A percentile compares a stretch with the other conserved stretches of the same genome.
Conservation (phyloP, 257 asterid species). For the Mentha longifolia region DNA sequence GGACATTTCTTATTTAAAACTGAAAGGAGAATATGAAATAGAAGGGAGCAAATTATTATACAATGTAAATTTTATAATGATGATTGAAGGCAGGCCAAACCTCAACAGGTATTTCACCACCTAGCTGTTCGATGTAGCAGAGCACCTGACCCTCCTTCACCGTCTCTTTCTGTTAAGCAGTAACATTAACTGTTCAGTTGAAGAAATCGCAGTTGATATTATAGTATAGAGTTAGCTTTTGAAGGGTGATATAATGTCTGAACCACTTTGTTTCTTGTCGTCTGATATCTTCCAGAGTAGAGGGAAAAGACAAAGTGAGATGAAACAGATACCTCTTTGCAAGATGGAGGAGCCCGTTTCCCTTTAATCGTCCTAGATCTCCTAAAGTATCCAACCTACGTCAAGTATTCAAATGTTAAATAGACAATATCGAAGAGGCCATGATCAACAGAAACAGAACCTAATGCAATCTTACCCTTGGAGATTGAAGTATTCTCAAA, state of each 20-base stretch:
- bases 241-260: not conserved
- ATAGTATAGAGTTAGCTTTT: not conserved
- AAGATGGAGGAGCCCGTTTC: slow-evolving; percentile 76
- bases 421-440: slow-evolving; percentile 2
- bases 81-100: slow-evolving; percentile 43
- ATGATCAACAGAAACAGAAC: not conserved
- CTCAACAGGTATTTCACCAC: slow-evolving; percentile 80
- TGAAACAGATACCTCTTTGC: slow-evolving; percentile 72
- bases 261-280: not conserved
- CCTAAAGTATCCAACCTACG: slow-evolving; percentile 88
- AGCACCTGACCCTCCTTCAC: slow-evolving; percentile 92
- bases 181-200: slow-evolving; percentile 20
- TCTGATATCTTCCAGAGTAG: not conserved
- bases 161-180: slow-evolving; percentile 62
- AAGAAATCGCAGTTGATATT: slow-evolving; percentile 6
- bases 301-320: not conserved
- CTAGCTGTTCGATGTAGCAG: slow-evolving; percentile 93
- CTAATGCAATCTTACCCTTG: slow-evolving; percentile 55
- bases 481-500: slow-evolving; percentile 72
- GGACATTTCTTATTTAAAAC: not conserved
- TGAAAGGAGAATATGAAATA: not conserved
- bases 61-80: slow-evolving; percentile 1
- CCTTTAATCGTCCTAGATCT: slow-evolving; percentile 90
- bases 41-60: not conserved
- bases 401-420: slow-evolving; percentile 21